Conservation (phyloP, 2,329 filamentous ascomycete genomes). For the Penicillium sp. region DNA sequence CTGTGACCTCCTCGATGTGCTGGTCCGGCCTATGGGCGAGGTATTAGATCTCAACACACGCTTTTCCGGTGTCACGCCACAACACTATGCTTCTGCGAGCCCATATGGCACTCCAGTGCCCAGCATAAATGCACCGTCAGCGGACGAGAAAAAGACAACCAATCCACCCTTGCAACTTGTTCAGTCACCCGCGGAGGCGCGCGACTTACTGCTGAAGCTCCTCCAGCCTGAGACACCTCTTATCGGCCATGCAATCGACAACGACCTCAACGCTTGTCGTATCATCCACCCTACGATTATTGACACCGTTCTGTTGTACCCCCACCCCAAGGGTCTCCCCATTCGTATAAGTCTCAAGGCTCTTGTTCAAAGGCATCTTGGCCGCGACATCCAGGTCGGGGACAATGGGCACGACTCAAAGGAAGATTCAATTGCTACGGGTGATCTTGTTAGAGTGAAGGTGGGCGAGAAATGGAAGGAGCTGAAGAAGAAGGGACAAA, state of each 20-base stretch:
- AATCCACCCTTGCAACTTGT: conserved; percentile 67
- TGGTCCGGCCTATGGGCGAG: conserved; percentile 80
- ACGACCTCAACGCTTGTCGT: conserved; percentile 83
- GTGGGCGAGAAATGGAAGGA: conserved; percentile 68
- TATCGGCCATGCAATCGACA: conserved; percentile 91
- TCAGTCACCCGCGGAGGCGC: conserved; percentile 69
- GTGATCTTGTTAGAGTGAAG: conserved; percentile 75
- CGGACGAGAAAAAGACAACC: conserved; percentile 23
- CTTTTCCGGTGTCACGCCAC: conserved; percentile 80
- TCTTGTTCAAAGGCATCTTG: conserved; percentile 68
- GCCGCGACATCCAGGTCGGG: conserved; percentile 75
- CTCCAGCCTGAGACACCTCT: conserved; percentile 76
- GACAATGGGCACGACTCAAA: conserved; percentile 78
- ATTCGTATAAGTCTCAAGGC: conserved; percentile 73
- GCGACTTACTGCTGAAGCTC: conserved; percentile 72
- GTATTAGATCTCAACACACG: conserved; percentile 88
- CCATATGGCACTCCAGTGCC: conserved; percentile 48
- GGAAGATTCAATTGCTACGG: conserved; percentile 86
- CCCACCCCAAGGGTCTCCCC: conserved; percentile 71
- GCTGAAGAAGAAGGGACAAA: conserved; percentile 69
- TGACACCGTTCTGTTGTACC: conserved; percentile 82
- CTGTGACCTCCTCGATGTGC: conserved; percentile 72
- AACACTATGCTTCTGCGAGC: conserved; percentile 70
- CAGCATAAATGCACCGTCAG: conserved; percentile 23
- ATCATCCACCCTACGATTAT: conserved; percentile 82